Base-by-base conservation (phyloP, 768 basidiomycete genomes). In the Coprinopsis marcescibilis region DNA sequence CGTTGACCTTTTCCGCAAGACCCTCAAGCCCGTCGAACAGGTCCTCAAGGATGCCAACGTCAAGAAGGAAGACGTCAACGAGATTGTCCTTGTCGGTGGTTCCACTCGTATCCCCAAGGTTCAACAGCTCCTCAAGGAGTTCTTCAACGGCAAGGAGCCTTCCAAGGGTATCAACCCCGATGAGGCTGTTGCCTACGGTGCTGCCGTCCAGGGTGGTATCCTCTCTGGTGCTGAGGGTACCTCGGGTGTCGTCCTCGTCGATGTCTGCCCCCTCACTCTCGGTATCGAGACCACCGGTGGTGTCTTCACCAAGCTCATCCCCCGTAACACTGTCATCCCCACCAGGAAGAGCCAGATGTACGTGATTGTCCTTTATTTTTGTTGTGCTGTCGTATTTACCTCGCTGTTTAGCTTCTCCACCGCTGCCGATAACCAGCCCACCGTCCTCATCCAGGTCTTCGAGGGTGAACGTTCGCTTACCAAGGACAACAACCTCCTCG, bases 31-130 rank as follows among this genome's bases (percentile, higher is more conserved):
- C 53, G 95, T 98, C 52, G 94, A 97, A 68, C 95, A 97, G 68
- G 95, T 98, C 17, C 75, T 98, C 58, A 96, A 96, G 83, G 95
- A 98, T 60, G 88, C 95, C 54, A 86, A 86, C 57, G 85, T 98
- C 64, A 95, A 94, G 83, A 99, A 98, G 80, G 95, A 97, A 58
- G 87, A 92, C 54, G 71, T 99, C 43, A 81, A 94, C 54, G 94
- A 98, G 71, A 74, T 90, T 53, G 88, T 92, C 41, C 89, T 95
- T 44, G 92, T 95, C 51, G 92, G 92, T 67, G 92, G 92, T 68
- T 98, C 95, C 23, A 99, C 95, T 57, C 94, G 95, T 83, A 99
- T 99, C 60, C 95, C 95, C 68, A 96, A 96, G 76, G 92, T 99
- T 54, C 94, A 97, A 62, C 90, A 96, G 60, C 89, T 98, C 65